Evolutionary conservation across 208 protist genomes (phyloP).

Genomic region (Crithidia brevicula): DNA sequence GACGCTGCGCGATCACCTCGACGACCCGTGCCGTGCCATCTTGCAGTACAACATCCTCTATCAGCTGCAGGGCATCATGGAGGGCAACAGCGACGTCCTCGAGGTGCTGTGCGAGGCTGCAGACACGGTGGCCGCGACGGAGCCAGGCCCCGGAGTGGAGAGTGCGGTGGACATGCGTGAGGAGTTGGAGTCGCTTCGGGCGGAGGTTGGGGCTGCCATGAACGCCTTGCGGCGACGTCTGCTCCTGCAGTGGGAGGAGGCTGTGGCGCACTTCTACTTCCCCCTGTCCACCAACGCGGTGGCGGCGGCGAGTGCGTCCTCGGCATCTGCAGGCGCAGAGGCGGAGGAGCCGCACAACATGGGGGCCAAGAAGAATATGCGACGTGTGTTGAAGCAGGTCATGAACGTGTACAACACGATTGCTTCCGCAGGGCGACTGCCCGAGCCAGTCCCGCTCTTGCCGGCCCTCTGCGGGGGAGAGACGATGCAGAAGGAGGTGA

Average conservation of each 20-base stretch:
- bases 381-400: constrained; percentile 36
- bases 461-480: constrained; percentile 32
- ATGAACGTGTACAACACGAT: constrained; percentile 63
- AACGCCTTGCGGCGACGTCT: constrained; percentile 19
- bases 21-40: constrained; percentile 50
- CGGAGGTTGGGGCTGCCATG: constrained; percentile 18
- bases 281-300: constrained; percentile 17
- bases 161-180: background rate
- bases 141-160: background rate
- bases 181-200: constrained; percentile 17
- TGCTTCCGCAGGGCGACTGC: constrained; percentile 51
- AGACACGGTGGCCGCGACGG: background rate
- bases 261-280: constrained; percentile 28
- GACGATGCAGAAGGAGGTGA: constrained; percentile 31
- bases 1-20: constrained; percentile 40
- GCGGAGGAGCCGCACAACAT: constrained; percentile 9
- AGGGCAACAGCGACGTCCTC: constrained; percentile 31
- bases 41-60: constrained; percentile 59
- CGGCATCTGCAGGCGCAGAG: background rate
- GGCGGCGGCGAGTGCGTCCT: background rate
- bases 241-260: constrained; percentile 19
- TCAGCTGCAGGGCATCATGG: constrained; percentile 49
- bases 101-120: constrained; percentile 8
- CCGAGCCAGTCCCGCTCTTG: constrained; percentile 56
- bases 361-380: constrained; percentile 24